Conservation (phyloP, 108 stramenopile species). For the Nitzschia putrida region DNA sequence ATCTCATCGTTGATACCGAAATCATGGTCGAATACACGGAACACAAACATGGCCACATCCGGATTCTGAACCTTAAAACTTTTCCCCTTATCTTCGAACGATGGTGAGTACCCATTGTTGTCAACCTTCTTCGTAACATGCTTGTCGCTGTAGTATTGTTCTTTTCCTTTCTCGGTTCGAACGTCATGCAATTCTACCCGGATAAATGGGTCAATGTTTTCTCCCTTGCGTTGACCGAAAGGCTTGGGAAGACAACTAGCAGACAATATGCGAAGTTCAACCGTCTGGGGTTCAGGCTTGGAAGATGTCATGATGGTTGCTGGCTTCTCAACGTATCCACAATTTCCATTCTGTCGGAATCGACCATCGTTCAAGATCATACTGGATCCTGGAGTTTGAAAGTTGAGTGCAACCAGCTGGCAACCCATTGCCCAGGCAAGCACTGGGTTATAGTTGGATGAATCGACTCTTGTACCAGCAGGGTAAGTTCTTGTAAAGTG, state of each 20-base stretch:
- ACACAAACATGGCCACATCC: constrained; percentile 74
- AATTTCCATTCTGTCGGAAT: constrained; percentile 83
- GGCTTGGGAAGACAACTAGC: constrained; percentile 84
- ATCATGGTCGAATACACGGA: constrained; percentile 67
- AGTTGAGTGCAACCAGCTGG: constrained; percentile 94
- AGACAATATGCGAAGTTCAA: constrained; percentile 58
- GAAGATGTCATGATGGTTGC: constrained; percentile 33
- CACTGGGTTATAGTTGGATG: constrained; percentile 91
- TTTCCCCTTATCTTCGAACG: constrained; percentile 3
- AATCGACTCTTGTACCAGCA: constrained; percentile 78
- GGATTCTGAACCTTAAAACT: constrained; percentile 54
- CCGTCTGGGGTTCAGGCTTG: neutral
- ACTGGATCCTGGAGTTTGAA: constrained; percentile 77
- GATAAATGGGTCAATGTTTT: constrained; percentile 82
- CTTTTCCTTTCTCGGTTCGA: constrained; percentile 25
- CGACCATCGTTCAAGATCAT: constrained; percentile 86
- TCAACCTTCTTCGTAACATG: constrained; percentile 40
- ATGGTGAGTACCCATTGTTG: constrained; percentile 81
- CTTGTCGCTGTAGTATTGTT: constrained; percentile 15
- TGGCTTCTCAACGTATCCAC: constrained; percentile 93
- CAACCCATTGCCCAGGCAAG: constrained; percentile 87
- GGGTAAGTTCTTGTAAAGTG: constrained; percentile 91
- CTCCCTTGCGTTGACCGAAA: constrained; percentile 61
- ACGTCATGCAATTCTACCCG: constrained; percentile 69
- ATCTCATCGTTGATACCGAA: constrained; percentile 60